Base-by-base conservation (phyloP, 257 asterid species). In the Fraxinus quadrangulata region DNA sequence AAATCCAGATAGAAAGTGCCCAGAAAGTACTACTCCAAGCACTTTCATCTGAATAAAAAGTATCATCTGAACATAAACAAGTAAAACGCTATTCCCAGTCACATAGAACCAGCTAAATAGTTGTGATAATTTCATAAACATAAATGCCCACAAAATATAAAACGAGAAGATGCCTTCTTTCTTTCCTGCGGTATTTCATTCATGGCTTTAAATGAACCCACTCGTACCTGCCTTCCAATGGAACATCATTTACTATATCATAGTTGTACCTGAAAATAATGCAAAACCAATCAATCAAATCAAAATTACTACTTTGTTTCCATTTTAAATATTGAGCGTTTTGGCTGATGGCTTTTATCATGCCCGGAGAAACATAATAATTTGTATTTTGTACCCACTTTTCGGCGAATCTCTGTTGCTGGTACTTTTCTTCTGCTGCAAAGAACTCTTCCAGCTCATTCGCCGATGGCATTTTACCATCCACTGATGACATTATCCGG, bases 401-500 rank as follows among this genome's bases (percentile, higher is more conserved):
- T 75, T 87, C 87, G 16, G 72, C 63, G 33, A 87, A 87, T 23
- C 75, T 78, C 72, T 83, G 63, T 54, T 79, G 85, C 76, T 81
- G 77, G 65, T 61, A 67, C 81, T 85, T 83, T 78, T 85, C 91
- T n/a, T 81, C 81, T 34, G 19, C 77, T 11, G 89, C 3, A 79
- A 87, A 87, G 75, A 87, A 85, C 70, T 85, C 89, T 69, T 85
- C 89, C 30, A 87, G 69, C 80, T 84, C 87, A 21, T 54, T 84
- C 28, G 61, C 79, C 19, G 87, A 42, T 34, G 88, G 87, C 74
- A 54, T 47, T 65, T 3, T 36, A 40, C 14, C 3, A 40, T 40
- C 47, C 71, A 63, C 66, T 3, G 80, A 42, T 11, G 69, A 30
- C 3, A 14, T 23, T 24, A 24, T 9, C 33, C 0, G 63, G 37